These are phyloP conservation scores for Botrytis deweyae DNA, from an alignment of 2,329 filamentous ascomycete species.

Conservation along the genomic window DNA sequence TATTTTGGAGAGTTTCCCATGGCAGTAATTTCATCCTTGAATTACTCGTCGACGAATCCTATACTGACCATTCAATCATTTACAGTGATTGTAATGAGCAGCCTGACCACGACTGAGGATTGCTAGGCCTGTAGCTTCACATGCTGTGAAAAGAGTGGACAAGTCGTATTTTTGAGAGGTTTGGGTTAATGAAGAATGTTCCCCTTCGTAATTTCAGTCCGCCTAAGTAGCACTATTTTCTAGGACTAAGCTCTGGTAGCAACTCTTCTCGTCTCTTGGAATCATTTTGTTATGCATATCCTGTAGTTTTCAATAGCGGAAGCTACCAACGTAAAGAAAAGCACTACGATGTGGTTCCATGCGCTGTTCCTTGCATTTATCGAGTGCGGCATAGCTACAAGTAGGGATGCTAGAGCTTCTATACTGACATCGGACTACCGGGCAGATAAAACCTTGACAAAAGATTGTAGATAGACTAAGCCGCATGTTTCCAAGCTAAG, in stretches of 20 bases:
- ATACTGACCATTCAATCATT: neutral
- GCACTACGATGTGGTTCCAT: neutral
- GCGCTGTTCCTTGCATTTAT: neutral
- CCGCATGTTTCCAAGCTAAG: neutral
- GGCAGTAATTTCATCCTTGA: neutral
- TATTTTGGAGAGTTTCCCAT: neutral
- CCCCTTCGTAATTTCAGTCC: neutral
- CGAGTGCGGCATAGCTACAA: neutral
- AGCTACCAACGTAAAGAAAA: neutral
- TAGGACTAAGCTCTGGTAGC: neutral
- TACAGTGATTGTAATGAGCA: neutral
- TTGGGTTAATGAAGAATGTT: rapidly evolving
- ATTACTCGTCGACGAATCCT: neutral
- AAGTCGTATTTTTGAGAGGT: neutral
- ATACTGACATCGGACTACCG: neutral
- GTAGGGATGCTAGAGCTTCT: neutral
- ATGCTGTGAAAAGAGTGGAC: neutral
- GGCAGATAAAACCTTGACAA: neutral
- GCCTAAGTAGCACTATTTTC: neutral
- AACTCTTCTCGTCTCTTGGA: neutral
- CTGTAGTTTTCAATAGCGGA: neutral
- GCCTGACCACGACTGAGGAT: neutral
- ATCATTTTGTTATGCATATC: neutral
- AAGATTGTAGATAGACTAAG: neutral
- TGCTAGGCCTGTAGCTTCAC: neutral